phyloP scores from a whole-genome alignment of 805 yeast species.

The Danielia reshetovae region DNA sequence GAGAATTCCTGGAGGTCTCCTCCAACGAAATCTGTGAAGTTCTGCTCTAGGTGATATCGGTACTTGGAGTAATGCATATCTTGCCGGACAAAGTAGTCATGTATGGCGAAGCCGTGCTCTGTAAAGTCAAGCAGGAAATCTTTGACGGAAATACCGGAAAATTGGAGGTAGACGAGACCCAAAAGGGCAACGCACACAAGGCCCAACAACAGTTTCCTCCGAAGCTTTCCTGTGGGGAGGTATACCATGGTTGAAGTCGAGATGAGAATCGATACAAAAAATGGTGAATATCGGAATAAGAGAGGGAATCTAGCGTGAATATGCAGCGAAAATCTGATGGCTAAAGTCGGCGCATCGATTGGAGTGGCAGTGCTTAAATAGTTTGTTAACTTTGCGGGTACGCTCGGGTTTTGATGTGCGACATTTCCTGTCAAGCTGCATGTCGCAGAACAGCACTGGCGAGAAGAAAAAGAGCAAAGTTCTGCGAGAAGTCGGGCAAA shows the following conservation, averaged over 20 bases:
- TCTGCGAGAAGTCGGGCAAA: too few relatives aligned
- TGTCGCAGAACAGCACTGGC: too few relatives aligned
- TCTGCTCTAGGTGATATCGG: constrained; percentile 8
- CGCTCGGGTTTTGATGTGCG: too few relatives aligned
- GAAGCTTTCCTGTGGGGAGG: neutral
- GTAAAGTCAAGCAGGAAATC: constrained; percentile 1
- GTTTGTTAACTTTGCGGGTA: too few relatives aligned
- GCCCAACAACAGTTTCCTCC: neutral
- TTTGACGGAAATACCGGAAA: neutral
- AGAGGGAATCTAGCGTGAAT: too few relatives aligned
- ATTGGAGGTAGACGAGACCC: neutral
- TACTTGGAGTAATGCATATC: constrained; percentile 12
- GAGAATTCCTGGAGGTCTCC: constrained; percentile 11
- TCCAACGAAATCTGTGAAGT: constrained; percentile 5
- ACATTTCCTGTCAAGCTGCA: too few relatives aligned
- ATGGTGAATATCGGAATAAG: too few relatives aligned
- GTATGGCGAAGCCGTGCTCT: constrained; percentile 2
- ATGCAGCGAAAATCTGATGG: too few relatives aligned
- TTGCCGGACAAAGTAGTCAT: constrained; percentile 6
- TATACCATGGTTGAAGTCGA: neutral
- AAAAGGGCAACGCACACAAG: neutral
- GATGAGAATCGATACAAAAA: too few relatives aligned
- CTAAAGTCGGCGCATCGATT: too few relatives aligned
- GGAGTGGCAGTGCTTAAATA: too few relatives aligned
- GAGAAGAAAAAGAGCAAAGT: too few relatives aligned